A percentile compares a stretch with the other conserved stretches of the same genome.
Evolutionary conservation across 345 rosid genomes (phyloP).

Genomic region (Noccaea bulbosa): DNA sequence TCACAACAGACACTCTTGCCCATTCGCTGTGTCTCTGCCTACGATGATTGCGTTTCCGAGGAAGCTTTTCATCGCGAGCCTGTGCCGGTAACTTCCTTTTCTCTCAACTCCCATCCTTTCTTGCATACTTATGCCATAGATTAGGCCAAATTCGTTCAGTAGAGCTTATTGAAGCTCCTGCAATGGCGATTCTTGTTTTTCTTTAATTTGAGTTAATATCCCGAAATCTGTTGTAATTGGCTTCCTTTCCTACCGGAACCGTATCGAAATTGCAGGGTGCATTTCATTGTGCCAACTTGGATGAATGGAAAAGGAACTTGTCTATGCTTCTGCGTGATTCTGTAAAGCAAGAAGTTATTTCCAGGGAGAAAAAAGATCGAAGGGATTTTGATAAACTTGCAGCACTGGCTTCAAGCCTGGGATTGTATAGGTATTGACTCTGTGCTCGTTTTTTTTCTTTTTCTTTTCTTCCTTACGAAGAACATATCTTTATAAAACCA

Average conservation of each 20-base stretch:
- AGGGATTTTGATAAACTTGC: slow-evolving; percentile 75
- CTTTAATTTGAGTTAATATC: neutral
- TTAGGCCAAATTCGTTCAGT: neutral
- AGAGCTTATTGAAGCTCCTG: slow-evolving; percentile 11
- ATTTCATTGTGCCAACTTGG: slow-evolving; percentile 47
- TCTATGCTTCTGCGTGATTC: slow-evolving; percentile 56
- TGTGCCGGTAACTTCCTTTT: slow-evolving; percentile 25
- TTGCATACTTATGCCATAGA: neutral
- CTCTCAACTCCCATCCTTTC: neutral
- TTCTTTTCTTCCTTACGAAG: slow-evolving; percentile 4
- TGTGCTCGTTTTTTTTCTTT: neutral
- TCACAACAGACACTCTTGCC: slow-evolving; percentile 20
- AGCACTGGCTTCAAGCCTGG: slow-evolving; percentile 69
- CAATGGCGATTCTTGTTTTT: slow-evolving; percentile 24
- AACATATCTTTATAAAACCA: slow-evolving; percentile 34
- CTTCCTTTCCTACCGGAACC: slow-evolving; percentile 21
- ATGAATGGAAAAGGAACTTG: slow-evolving; percentile 76
- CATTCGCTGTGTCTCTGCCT: slow-evolving; percentile 35
- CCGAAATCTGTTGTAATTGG: neutral
- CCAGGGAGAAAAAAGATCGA: slow-evolving; percentile 87
- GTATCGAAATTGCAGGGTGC: slow-evolving; percentile 44
- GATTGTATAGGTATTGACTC: slow-evolving; percentile 70
- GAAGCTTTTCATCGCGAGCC: slow-evolving; percentile 15
- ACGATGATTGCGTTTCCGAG: slow-evolving; percentile 35
- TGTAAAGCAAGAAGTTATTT: slow-evolving; percentile 69